Evolutionary conservation across 257 asterid species (phyloP).

Genomic region (Catharanthus roseus): DNA sequence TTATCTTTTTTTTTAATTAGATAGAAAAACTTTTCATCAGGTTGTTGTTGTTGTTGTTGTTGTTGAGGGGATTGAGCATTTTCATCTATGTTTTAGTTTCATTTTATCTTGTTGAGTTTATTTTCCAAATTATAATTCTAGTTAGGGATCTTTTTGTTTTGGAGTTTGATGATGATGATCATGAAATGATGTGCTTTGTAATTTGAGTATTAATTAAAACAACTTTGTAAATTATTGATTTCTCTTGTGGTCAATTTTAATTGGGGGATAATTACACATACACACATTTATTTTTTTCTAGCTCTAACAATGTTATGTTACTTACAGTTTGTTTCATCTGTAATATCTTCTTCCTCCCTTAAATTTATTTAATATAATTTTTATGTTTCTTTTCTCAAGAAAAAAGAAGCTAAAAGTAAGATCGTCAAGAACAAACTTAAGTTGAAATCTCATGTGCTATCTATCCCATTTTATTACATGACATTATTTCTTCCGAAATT

Average conservation of each 20-base stretch:
- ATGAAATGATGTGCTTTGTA: slow-evolving; percentile 10
- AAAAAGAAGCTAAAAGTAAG: not conserved
- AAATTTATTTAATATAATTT: too few relatives aligned
- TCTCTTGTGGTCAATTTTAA: not conserved
- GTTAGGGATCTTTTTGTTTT: slow-evolving; percentile 5
- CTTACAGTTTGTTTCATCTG: too few relatives aligned
- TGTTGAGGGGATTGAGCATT: too few relatives aligned
- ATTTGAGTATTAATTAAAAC: slow-evolving; percentile 16
- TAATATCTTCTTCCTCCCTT: too few relatives aligned
- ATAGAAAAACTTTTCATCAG: too few relatives aligned
- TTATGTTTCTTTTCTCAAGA: too few relatives aligned
- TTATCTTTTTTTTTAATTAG: too few relatives aligned
- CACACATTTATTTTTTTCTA: not conserved
- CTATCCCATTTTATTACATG: not conserved
- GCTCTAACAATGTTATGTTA: too few relatives aligned
- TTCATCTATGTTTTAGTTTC: too few relatives aligned
- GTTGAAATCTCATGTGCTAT: too few relatives aligned
- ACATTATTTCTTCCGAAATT: not conserved
- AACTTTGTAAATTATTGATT: slow-evolving; percentile 22
- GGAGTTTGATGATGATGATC: slow-evolving; percentile 15
- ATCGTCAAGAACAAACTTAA: not conserved
- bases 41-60: too few relatives aligned
- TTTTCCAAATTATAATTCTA: not conserved
- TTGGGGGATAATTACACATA: not conserved
- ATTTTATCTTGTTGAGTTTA: too few relatives aligned